phyloP scores from a whole-genome alignment of 768 basidiomycete genomes.

The Phanerodontia chrysosporium region DNA sequence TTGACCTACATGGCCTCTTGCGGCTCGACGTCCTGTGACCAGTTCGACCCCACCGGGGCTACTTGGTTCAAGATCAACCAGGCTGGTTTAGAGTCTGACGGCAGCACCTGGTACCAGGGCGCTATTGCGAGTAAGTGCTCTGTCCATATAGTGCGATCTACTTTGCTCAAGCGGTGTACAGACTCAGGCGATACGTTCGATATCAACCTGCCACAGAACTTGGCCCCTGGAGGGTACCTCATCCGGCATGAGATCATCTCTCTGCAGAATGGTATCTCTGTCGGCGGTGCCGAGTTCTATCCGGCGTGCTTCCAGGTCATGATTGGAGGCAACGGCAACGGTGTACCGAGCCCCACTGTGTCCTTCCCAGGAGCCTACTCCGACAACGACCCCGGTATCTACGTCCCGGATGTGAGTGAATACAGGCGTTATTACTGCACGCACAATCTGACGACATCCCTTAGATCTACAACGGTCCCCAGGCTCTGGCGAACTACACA shows the following conservation, averaged over 20 bases:
- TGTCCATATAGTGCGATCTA: background rate
- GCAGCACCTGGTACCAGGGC: constrained; percentile 45
- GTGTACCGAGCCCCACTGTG: constrained; percentile 47
- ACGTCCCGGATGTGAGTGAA: constrained; percentile 39
- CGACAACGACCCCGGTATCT: constrained; percentile 71
- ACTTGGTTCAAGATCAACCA: constrained; percentile 62
- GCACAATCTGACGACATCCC: background rate
- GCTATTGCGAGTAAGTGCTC: constrained; percentile 31
- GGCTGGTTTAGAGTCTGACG: constrained; percentile 10
- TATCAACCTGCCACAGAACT: constrained; percentile 33
- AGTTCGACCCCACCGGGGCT: constrained; percentile 53
- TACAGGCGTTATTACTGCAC: no score
- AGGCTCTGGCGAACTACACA: constrained; percentile 11
- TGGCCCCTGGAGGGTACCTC: constrained; percentile 70
- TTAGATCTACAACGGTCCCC: constrained; percentile 20
- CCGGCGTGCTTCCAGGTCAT: constrained; percentile 56
- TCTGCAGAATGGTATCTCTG: constrained; percentile 52
- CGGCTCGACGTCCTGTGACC: constrained; percentile 45
- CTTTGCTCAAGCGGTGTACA: background rate
- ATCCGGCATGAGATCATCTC: constrained; percentile 80
- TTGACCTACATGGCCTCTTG: constrained; percentile 67
- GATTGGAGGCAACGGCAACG: constrained; percentile 52
- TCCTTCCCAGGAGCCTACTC: constrained; percentile 71
- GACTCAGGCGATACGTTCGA: constrained; percentile 23
- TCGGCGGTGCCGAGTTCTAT: constrained; percentile 76